Percentiles rank a stretch among this genome's conserved stretches.
phyloP scores from a whole-genome alignment of 495 filamentous ascomycete genomes.

The Darksidea phi region DNA sequence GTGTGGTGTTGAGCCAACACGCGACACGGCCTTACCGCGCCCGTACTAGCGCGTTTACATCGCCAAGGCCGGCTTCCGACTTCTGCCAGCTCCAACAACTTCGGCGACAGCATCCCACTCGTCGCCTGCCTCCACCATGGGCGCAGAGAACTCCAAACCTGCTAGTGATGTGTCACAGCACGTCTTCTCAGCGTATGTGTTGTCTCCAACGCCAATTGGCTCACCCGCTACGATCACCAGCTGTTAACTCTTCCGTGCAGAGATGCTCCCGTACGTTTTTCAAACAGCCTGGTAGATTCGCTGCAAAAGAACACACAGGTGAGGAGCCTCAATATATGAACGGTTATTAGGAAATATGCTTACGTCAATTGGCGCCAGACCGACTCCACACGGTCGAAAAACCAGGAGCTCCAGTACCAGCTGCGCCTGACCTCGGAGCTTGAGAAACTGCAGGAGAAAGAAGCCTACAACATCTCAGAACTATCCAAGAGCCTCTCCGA shows the following conservation, averaged over 20 bases:
- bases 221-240: neutral
- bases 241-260: conserved; percentile 49
- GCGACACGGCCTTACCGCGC: conserved; percentile 5
- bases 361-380: conserved; percentile 54
- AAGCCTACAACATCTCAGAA: conserved; percentile 58
- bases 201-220: conserved; percentile 10
- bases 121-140: conserved; percentile 38
- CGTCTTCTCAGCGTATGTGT: conserved; percentile 43
- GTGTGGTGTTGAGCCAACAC: conserved; percentile 10
- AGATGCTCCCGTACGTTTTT: conserved; percentile 81
- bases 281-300: conserved; percentile 74
- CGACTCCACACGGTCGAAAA: conserved; percentile 78
- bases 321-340: neutral
- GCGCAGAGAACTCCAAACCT: conserved; percentile 42
- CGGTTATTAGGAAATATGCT: neutral
- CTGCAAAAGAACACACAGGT: conserved; percentile 86
- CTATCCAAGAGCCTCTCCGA: conserved; percentile 54
- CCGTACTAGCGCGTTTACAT: conserved; percentile 11
- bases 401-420: conserved; percentile 85
- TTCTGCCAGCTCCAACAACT: conserved; percentile 16
- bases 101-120: conserved; percentile 9
- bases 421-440: conserved; percentile 83
- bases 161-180: conserved; percentile 38
- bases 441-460: conserved; percentile 62
- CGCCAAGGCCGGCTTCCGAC: conserved; percentile 18